Conservation (phyloP, 495 filamentous ascomycete species). For the Podospora sp. region DNA sequence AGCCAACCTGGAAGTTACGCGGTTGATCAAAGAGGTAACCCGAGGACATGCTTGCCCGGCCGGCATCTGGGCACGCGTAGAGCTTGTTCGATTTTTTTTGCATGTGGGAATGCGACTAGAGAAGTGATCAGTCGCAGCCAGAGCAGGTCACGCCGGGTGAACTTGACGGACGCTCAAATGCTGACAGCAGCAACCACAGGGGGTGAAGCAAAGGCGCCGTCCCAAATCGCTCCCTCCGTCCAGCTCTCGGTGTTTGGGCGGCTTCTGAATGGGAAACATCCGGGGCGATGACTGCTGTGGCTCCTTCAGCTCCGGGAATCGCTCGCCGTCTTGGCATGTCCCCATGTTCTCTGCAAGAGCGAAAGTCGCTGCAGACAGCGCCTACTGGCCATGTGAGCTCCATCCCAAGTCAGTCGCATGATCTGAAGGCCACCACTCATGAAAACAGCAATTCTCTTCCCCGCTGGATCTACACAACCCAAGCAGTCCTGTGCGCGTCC, state of each 20-base stretch:
- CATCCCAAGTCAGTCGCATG: neutral
- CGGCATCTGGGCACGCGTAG: neutral
- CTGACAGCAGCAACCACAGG: neutral
- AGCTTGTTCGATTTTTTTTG: neutral
- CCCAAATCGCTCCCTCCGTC: neutral
- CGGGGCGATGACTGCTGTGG: neutral
- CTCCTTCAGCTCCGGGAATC: neutral
- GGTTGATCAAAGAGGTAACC: conserved; percentile 19
- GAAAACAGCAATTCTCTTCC: neutral
- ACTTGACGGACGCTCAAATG: neutral
- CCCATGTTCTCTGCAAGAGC: neutral
- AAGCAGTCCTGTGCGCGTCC: neutral
- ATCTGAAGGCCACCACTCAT: neutral
- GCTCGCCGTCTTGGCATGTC: neutral
- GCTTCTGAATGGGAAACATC: neutral
- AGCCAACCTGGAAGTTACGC: conserved; percentile 5
- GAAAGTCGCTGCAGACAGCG: neutral
- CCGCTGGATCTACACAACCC: neutral
- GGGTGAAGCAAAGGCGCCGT: neutral
- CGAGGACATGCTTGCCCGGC: neutral
- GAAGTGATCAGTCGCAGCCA: conserved; percentile 13
- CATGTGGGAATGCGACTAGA: neutral
- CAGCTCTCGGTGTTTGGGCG: neutral
- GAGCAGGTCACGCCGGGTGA: neutral
- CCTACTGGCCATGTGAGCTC: neutral